phyloP scores from a whole-genome alignment of 1,139 yeast genomes.

The Kurtzmaniella quercitrusa region DNA sequence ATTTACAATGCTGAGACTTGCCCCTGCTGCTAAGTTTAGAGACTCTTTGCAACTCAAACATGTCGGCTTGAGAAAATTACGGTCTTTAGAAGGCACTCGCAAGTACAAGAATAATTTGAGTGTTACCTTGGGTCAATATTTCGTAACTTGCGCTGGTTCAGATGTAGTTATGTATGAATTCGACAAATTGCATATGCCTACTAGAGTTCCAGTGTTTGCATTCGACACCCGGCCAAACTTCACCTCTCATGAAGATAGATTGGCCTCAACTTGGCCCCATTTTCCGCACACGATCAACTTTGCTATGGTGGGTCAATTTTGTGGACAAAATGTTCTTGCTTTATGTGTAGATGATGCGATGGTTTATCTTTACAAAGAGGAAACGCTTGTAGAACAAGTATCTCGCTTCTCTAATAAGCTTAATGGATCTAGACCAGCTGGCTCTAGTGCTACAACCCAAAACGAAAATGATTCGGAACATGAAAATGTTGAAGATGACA shows the following conservation, averaged over 20 bases:
- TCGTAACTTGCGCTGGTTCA: conserved; percentile 27
- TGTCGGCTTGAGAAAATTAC: conserved; percentile 19
- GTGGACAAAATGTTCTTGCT: conserved; percentile 34
- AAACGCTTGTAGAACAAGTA: conserved; percentile 19
- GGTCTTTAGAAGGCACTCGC: conserved; percentile 17
- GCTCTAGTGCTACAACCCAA: neutral
- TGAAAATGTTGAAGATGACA: conserved; percentile 3
- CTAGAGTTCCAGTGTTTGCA: conserved; percentile 18
- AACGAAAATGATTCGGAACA: conserved; percentile 2
- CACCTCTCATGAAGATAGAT: conserved; percentile 35
- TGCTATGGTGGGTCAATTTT: conserved; percentile 24
- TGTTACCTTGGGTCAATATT: conserved; percentile 18
- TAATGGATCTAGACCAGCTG: neutral
- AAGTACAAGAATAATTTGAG: conserved; percentile 36
- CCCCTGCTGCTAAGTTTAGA: conserved; percentile 30
- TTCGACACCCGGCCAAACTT: conserved; percentile 39
- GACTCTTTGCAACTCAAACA: conserved; percentile 23
- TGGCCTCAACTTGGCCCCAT: conserved; percentile 44
- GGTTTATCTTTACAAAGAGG: conserved; percentile 40
- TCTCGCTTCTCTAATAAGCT: neutral
- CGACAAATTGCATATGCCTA: conserved; percentile 23
- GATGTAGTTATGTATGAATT: conserved; percentile 27
- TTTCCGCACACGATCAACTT: conserved; percentile 58
- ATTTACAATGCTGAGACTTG: conserved; percentile 18
- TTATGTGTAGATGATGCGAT: conserved; percentile 58